Percentiles rank a stretch among this genome's conserved stretches.
Evolutionary conservation across 2,329 filamentous ascomycete genomes (phyloP).

Genomic region (Pseudogymnoascus sp.): DNA sequence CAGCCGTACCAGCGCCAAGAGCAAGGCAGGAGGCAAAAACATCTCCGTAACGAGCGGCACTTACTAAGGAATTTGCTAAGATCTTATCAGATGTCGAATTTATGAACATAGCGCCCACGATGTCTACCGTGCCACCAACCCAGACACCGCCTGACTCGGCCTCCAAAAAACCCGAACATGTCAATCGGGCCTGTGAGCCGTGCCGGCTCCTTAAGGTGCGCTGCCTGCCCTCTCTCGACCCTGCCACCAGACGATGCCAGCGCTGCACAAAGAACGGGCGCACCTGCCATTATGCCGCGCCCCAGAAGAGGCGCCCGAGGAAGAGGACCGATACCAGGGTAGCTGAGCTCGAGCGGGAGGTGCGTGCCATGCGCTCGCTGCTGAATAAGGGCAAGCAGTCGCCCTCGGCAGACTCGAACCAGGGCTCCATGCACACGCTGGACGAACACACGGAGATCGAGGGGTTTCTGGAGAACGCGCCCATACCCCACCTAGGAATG

Average conservation of each 20-base stretch:
- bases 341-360: slow-evolving; percentile 33
- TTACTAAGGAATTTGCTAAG: slow-evolving; percentile 7
- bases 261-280: slow-evolving; percentile 29
- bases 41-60: background rate
- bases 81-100: slow-evolving; percentile 6
- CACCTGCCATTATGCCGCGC: slow-evolving; percentile 30
- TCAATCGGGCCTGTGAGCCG: slow-evolving; percentile 30
- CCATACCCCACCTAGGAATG: background rate
- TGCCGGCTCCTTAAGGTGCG: slow-evolving; percentile 33
- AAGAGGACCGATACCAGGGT: slow-evolving; percentile 35
- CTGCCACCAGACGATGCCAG: slow-evolving; percentile 20
- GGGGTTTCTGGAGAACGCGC: background rate
- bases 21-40: background rate
- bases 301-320: slow-evolving; percentile 31
- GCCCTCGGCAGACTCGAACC: background rate
- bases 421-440: background rate
- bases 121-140: slow-evolving; percentile 2
- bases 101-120: background rate
- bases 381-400: slow-evolving; percentile 20
- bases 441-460: background rate
- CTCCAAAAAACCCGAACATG: background rate
- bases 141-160: background rate
- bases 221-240: slow-evolving; percentile 23
- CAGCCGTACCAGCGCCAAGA: background rate
- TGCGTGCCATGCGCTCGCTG: slow-evolving; percentile 29